A percentile compares a stretch with the other conserved stretches of the same genome.
Evolutionary conservation across 192 early-diverging fungal genomes (phyloP).

Genomic region (Coemansia sp.): DNA sequence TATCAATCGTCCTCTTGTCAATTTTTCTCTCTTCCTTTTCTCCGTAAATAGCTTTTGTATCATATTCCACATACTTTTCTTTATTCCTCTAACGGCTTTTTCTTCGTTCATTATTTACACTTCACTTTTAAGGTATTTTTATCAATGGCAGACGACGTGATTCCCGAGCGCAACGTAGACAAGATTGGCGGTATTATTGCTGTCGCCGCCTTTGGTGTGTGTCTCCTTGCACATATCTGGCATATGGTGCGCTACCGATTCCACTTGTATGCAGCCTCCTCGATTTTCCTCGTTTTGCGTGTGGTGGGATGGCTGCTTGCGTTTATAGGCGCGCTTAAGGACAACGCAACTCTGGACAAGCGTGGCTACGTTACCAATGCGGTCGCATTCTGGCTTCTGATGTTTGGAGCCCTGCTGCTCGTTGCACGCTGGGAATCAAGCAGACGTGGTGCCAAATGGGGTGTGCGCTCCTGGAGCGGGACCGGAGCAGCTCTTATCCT

Average conservation of each 20-base stretch:
- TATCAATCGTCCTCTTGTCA: background rate
- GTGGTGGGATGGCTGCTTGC: slow-evolving; percentile 49
- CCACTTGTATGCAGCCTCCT: slow-evolving; percentile 29
- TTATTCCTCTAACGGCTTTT: no score
- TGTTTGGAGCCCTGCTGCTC: slow-evolving; percentile 32
- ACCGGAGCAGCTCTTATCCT: slow-evolving; percentile 21
- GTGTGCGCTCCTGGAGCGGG: slow-evolving; percentile 30
- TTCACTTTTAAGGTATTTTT: background rate
- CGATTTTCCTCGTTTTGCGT: slow-evolving; percentile 36
- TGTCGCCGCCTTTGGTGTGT: slow-evolving; percentile 29
- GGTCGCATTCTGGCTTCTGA: slow-evolving; percentile 43
- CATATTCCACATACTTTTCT: slow-evolving; percentile 9
- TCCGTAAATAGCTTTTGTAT: background rate
- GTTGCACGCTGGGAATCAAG: slow-evolving; percentile 36
- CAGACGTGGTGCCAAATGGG: slow-evolving; percentile 34
- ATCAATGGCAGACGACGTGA: slow-evolving; percentile 20
- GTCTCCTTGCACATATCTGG: slow-evolving; percentile 39
- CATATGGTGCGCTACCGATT: slow-evolving; percentile 41
- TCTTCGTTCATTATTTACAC: slow-evolving; percentile 7
- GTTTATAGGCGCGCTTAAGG: slow-evolving; percentile 35
- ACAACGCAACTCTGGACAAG: slow-evolving; percentile 38
- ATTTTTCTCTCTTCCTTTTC: background rate
- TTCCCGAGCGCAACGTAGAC: slow-evolving; percentile 38
- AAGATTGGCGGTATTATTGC: slow-evolving; percentile 51
- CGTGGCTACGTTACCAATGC: slow-evolving; percentile 49